phyloP scores from a whole-genome alignment of 257 asterid genomes.

The Penstemon eatonii region DNA sequence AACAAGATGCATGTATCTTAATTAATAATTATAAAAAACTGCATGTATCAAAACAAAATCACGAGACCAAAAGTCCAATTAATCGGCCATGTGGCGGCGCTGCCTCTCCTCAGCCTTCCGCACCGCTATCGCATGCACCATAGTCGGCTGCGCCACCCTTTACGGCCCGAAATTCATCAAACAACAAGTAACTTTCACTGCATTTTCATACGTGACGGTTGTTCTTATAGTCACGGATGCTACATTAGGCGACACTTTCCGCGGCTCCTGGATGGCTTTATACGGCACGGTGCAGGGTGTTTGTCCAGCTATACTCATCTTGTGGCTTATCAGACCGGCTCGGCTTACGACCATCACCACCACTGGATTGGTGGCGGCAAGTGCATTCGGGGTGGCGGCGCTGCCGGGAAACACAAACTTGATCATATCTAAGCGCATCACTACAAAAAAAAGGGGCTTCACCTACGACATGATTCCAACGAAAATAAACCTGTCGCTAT shows the following conservation, averaged over 20 bases:
- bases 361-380: constrained; percentile 48
- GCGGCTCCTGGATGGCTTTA: constrained; percentile 65
- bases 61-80: constrained; percentile 29
- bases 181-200: constrained; percentile 56
- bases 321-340: constrained; percentile 63
- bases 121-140: constrained; percentile 78
- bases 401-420: constrained; percentile 65
- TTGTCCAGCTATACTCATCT: constrained; percentile 54
- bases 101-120: constrained; percentile 71
- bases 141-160: constrained; percentile 66
- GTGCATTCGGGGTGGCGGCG: constrained; percentile 52
- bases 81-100: constrained; percentile 46
- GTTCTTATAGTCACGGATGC: constrained; percentile 65
- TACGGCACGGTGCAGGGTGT: constrained; percentile 54
- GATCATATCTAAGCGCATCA: constrained; percentile 57
- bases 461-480: no score
- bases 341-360: constrained; percentile 50
- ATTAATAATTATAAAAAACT: no score
- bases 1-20: no score
- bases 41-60: constrained; percentile 15
- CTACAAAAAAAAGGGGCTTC: no score
- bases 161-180: constrained; percentile 53
- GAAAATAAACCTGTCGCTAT: no score
- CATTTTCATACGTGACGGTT: constrained; percentile 74
- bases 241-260: constrained; percentile 67